Conservation (phyloP, 352 stramenopile genomes). For the Phytophthora sp. region DNA sequence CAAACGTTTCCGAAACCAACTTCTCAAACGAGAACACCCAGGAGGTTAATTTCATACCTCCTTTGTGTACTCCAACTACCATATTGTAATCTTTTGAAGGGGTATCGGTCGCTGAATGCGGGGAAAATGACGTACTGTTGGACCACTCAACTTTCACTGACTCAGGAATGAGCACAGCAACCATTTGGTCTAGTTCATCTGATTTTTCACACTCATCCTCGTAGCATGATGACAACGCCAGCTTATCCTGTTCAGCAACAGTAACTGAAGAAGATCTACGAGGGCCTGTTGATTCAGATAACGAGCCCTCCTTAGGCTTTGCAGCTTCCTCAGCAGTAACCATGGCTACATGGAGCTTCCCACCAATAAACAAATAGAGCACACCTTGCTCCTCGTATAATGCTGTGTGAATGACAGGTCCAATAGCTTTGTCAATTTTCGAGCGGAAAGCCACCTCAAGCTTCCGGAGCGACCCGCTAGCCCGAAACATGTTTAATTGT, state of each 20-base stretch:
- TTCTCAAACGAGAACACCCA: slow-evolving; percentile 66
- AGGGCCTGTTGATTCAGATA: not conserved
- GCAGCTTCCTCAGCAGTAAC: slow-evolving; percentile 4
- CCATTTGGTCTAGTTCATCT: slow-evolving; percentile 34
- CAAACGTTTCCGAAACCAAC: slow-evolving; percentile 1
- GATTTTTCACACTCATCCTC: slow-evolving; percentile 33
- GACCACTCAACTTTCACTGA: slow-evolving; percentile 67
- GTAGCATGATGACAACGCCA: slow-evolving; percentile 29
- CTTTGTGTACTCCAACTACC: slow-evolving; percentile 52
- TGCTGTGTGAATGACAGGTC: slow-evolving; percentile 38
- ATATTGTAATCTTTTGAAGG: slow-evolving; percentile 68
- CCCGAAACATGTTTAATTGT: slow-evolving; percentile 41
- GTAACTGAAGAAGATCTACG: slow-evolving; percentile 1
- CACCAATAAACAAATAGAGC: slow-evolving; percentile 43
- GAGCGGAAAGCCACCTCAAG: slow-evolving; percentile 38
- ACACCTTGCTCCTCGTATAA: slow-evolving; percentile 43
- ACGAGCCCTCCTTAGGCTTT: slow-evolving; percentile 4
- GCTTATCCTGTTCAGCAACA: not conserved
- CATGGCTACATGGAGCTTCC: slow-evolving; percentile 43
- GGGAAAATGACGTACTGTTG: slow-evolving; percentile 41
- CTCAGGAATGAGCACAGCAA: slow-evolving; percentile 46
- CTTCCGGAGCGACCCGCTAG: slow-evolving; percentile 41
- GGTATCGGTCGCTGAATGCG: slow-evolving; percentile 20
- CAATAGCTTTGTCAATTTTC: slow-evolving; percentile 30
- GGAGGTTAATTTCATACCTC: slow-evolving; percentile 43